A percentile compares a stretch with the other conserved stretches of the same genome.
These are phyloP conservation scores for Xerocomellus intermedius DNA, from an alignment of 768 basidiomycete species.

Conservation along the genomic window DNA sequence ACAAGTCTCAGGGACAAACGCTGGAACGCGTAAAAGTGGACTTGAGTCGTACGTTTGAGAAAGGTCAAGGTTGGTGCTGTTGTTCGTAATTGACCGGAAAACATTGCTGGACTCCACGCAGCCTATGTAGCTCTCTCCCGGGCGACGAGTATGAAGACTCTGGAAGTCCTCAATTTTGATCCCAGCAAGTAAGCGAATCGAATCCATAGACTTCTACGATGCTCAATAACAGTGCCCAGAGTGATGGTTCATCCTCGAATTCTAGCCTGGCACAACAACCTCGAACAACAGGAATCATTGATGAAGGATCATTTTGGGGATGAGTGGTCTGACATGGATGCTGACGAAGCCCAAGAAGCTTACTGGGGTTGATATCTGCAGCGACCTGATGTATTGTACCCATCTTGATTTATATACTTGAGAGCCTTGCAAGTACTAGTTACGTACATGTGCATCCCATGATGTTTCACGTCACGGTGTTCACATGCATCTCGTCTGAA, in stretches of 20 bases:
- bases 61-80: slow-evolving; percentile 59
- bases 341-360: slow-evolving; percentile 34
- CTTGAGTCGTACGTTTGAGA: slow-evolving; percentile 73
- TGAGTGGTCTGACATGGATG: slow-evolving; percentile 34
- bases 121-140: slow-evolving; percentile 75
- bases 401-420: not conserved
- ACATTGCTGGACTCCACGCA: slow-evolving; percentile 20
- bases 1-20: slow-evolving; percentile 91
- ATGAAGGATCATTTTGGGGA: slow-evolving; percentile 15
- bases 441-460: slow-evolving; percentile 3
- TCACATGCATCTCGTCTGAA: not conserved
- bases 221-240: slow-evolving; percentile 34
- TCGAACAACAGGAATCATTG: slow-evolving; percentile 18
- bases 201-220: not conserved
- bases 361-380: slow-evolving; percentile 27
- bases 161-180: slow-evolving; percentile 67
- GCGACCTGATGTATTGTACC: not conserved
- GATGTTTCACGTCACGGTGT: not conserved
- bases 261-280: slow-evolving; percentile 50
- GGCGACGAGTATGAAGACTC: slow-evolving; percentile 60
- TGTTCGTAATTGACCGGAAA: not conserved
- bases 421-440: not conserved
- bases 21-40: slow-evolving; percentile 82
- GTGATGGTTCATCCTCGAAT: slow-evolving; percentile 66
- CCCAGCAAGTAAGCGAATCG: slow-evolving; percentile 46